Base-by-base conservation (phyloP, 345 rosid genomes). In the Bruguiera sexangula region DNA sequence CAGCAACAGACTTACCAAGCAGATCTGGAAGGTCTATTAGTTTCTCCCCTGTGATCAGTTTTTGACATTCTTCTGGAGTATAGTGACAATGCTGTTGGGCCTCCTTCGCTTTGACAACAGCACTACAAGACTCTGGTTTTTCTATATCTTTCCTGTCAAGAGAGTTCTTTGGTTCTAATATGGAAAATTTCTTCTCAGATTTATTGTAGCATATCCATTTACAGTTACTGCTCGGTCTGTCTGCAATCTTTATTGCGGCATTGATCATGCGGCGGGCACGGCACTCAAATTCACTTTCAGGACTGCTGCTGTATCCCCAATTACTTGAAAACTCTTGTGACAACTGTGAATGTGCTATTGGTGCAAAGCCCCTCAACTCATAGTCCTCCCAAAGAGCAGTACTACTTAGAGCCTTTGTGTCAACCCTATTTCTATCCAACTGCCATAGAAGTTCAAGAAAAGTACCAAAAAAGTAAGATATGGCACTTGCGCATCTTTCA, bases 361-460 rank as follows among this genome's bases (percentile, higher is more conserved):
- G 89, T 60, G 85, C 81, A 82, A 88, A 87, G 48, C 93, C 93
- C 71, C 89, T 84, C 73, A 94, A 79, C 73, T 94, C 96, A 27
- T 85, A 85, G 80, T 94, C 97, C 82, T 91, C 98, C 97, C 98
- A 94, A 11, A 91, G 84, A 78, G 92, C 86, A 71, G 69, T 59
- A 31, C 22, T 73, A 46, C 62, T 64, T 37, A 63, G 69, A 67
- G 79, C 66, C 36, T 72, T 52, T 8, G 51, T 69, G 65, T 71
- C 81, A 37, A 60, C 64, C 39, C 65, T 37, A 0, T 66, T 73
- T 56, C 43, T 26, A 52, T 81, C 79, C 34, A 89, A 43, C 69
- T 53, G 78, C 83, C 76, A 80, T 66, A 87, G 78, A 58, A 91
- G 82, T 66, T 76, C 70, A 67, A 78, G 63, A 18, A 89, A 83